phyloP scores from a whole-genome alignment of 345 rosid species.

The Excoecaria cochinchinensis region DNA sequence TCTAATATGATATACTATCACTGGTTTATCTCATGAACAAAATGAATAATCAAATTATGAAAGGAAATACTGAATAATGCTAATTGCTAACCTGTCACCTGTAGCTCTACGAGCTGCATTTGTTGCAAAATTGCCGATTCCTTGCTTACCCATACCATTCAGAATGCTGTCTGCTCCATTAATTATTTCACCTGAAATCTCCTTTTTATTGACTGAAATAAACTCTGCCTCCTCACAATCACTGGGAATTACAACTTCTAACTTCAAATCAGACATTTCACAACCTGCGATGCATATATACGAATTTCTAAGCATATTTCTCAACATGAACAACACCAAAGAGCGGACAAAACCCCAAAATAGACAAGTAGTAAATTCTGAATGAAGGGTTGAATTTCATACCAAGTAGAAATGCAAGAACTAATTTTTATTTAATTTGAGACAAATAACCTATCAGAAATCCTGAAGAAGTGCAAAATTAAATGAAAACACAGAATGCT shows the following conservation, averaged over 20 bases:
- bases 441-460: neutral
- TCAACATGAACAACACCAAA: neutral
- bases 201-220: slow-evolving; percentile 27
- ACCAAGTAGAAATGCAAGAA: neutral
- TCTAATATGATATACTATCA: too few relatives aligned
- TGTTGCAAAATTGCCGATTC: slow-evolving; percentile 26
- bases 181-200: slow-evolving; percentile 24
- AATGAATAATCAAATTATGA: neutral
- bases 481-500: neutral
- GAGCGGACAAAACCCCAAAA: neutral
- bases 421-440: neutral
- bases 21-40: too few relatives aligned
- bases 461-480: neutral
- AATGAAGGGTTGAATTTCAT: neutral
- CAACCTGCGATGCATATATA: slow-evolving; percentile 28
- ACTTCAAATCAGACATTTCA: slow-evolving; percentile 49
- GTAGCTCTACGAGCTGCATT: slow-evolving; percentile 43
- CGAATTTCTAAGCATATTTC: too few relatives aligned
- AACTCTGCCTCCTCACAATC: slow-evolving; percentile 40
- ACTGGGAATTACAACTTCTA: slow-evolving; percentile 38
- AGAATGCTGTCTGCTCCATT: slow-evolving; percentile 37
- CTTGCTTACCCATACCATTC: slow-evolving; percentile 39
- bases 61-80: neutral
- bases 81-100: slow-evolving; percentile 61
- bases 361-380: neutral